Base-by-base conservation (phyloP, 768 basidiomycete species). In the Heimioporus sp. region DNA sequence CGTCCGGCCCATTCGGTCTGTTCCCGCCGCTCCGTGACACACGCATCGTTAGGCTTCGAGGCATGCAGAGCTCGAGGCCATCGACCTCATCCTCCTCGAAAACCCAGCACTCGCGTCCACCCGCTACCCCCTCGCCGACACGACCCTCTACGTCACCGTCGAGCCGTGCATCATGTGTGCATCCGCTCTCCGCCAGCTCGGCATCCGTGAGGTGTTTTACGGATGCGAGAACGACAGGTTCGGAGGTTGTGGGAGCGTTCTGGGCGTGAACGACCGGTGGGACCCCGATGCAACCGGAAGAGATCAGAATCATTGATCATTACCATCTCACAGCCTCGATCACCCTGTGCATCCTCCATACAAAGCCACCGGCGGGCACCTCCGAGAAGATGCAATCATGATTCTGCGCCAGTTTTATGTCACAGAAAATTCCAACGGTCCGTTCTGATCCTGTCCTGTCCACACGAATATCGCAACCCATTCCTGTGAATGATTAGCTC, bases 101-200 rank as follows among this genome's bases (percentile, higher is more conserved):
- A 79, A 87, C 65, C 71, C 72, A 48, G 48, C 62, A 15, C 78
- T 88, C 56, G 87, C 87, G 9, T 54, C 67, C n/a, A 46, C 69
- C 0, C 62, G 67, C 40, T 82, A 90, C 52, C 90, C 91, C 6
- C 79, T 99, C 16, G 77, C 78, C 1, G 76, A 81, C 10, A 95
- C 92, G 19, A 90, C 83, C 3, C 82, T 98, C 28, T 99, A 98
- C 67, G 97, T 98, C 46, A 99, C 97, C 5, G 97, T 99, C 48
- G 96, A 99, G 71, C 97, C 96, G 0, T 99, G 97, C 71, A 93
- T 98, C 67, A 98, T 98, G 97, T 99, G 97, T 59, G 92, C 94
- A 12, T 93, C 92, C 20, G 97, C 96, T 11, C 79, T 99, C 32
- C 81, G 96, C 48, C 97, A 98, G 71, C 71, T 96, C 55, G 95